Percentiles rank a stretch among this genome's conserved stretches.
These are phyloP conservation scores for Nakazawaea ambrosiae DNA, from an alignment of 805 yeast genomes.

Conservation along the genomic window DNA sequence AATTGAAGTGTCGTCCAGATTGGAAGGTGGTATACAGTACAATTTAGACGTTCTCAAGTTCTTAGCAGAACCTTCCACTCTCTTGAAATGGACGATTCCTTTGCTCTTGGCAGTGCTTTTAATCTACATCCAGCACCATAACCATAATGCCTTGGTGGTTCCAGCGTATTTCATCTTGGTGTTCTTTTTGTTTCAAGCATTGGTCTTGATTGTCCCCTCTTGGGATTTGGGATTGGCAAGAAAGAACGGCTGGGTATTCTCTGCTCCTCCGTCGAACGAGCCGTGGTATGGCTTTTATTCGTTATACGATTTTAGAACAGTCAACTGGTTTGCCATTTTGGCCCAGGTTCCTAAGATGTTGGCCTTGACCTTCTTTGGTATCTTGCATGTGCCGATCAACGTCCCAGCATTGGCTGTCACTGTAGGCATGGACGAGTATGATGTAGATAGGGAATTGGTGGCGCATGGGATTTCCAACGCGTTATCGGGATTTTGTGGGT, in stretches of 20 bases:
- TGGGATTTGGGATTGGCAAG: conserved; percentile 60
- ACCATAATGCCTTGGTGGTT: conserved; percentile 62
- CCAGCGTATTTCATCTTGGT: conserved; percentile 75
- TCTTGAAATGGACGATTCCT: conserved; percentile 70
- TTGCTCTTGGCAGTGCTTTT: conserved; percentile 53
- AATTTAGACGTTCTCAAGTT: conserved; percentile 45
- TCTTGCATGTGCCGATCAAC: conserved; percentile 93
- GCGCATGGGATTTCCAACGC: conserved; percentile 94
- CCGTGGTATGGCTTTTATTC: conserved; percentile 91
- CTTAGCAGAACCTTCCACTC: conserved; percentile 33
- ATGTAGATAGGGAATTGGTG: conserved; percentile 86
- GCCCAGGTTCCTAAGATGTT: conserved; percentile 86
- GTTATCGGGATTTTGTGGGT: conserved; percentile 75
- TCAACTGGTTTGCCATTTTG: conserved; percentile 67
- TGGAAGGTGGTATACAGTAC: conserved; percentile 69
- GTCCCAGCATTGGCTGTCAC: conserved; percentile 96
- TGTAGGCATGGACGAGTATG: conserved; percentile 75
- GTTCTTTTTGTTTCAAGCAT: conserved; percentile 59
- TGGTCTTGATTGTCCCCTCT: conserved; percentile 58
- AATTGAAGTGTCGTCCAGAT: conserved; percentile 79
- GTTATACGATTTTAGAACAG: conserved; percentile 59
- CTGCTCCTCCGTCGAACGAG: conserved; percentile 50
- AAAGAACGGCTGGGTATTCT: conserved; percentile 79
- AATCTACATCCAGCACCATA: conserved; percentile 51
- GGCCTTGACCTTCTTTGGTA: conserved; percentile 93